These are phyloP conservation scores for Solanum chilense DNA, from an alignment of 257 asterid species.

Conservation along the genomic window DNA sequence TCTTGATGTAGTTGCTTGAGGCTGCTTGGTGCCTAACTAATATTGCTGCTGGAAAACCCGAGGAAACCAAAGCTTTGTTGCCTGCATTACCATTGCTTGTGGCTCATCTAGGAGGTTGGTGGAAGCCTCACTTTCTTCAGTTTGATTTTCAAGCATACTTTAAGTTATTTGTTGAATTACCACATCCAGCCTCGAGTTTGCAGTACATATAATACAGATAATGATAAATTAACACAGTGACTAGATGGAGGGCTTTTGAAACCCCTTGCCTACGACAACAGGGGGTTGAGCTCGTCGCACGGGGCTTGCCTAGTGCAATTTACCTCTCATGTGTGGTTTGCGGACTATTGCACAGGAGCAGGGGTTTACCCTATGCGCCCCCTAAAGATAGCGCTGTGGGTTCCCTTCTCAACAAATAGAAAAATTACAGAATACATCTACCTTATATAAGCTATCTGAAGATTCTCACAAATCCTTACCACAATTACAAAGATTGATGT, in stretches of 20 bases:
- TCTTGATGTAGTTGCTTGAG: constrained; percentile 67
- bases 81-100: constrained; percentile 90
- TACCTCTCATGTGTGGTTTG: not conserved
- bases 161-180: not conserved
- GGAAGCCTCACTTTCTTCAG: constrained; percentile 1
- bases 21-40: constrained; percentile 99
- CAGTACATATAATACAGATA: not conserved
- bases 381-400: not conserved
- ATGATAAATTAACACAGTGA: not conserved
- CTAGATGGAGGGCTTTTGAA: not conserved
- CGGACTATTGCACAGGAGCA: not conserved
- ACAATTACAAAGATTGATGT: not conserved
- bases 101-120: constrained; percentile 96
- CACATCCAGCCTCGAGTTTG: not conserved
- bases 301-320: not conserved
- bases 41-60: constrained; percentile 91
- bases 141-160: not conserved
- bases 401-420: not conserved
- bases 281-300: not conserved
- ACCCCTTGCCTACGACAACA: not conserved
- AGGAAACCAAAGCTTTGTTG: constrained; percentile 76
- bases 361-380: not conserved
- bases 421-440: not conserved
- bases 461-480: not conserved
- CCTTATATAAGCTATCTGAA: not conserved